These are phyloP conservation scores for Camellia japonica DNA, from an alignment of 148 eudicot genomes.

Conservation along the genomic window DNA sequence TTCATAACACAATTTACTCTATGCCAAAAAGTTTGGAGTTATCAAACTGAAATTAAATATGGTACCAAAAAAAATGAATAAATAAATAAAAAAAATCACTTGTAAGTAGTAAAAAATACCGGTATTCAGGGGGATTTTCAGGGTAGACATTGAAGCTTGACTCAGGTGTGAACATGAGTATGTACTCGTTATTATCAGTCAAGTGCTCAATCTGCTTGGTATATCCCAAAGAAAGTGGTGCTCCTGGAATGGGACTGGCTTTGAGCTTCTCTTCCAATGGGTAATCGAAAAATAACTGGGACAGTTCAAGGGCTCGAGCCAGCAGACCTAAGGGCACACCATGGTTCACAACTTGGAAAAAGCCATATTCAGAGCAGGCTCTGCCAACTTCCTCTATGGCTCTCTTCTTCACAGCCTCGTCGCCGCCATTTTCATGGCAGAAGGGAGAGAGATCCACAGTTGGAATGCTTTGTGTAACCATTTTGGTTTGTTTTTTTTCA, in stretches of 20 bases:
- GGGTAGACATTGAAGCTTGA: constrained; percentile 24
- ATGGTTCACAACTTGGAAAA: constrained; percentile 34
- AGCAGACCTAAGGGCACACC: constrained; percentile 28
- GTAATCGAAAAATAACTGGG: constrained; percentile 20
- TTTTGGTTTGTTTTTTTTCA: background rate
- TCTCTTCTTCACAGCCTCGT: constrained; percentile 13
- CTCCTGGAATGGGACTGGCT: constrained; percentile 13
- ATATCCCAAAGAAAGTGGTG: constrained; percentile 31
- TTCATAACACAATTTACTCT: no score
- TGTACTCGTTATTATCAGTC: constrained; percentile 27
- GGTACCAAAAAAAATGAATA: no score
- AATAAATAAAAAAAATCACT: no score
- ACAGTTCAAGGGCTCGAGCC: constrained; percentile 22
- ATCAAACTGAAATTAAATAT: background rate
- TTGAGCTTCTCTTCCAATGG: constrained; percentile 27
- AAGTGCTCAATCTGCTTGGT: constrained; percentile 23
- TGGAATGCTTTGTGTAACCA: constrained; percentile 19
- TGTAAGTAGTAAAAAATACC: background rate
- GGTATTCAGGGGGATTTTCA: constrained; percentile 25
- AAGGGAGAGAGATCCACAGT: constrained; percentile 37
- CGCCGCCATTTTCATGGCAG: constrained; percentile 10
- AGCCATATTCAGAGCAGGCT: constrained; percentile 32
- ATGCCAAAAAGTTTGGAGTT: no score
- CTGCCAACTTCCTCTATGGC: constrained; percentile 14
- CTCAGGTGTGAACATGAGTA: constrained; percentile 23